These are phyloP conservation scores for Circinella minor DNA, from an alignment of 371 early-diverging fungal species.

Conservation along the genomic window DNA sequence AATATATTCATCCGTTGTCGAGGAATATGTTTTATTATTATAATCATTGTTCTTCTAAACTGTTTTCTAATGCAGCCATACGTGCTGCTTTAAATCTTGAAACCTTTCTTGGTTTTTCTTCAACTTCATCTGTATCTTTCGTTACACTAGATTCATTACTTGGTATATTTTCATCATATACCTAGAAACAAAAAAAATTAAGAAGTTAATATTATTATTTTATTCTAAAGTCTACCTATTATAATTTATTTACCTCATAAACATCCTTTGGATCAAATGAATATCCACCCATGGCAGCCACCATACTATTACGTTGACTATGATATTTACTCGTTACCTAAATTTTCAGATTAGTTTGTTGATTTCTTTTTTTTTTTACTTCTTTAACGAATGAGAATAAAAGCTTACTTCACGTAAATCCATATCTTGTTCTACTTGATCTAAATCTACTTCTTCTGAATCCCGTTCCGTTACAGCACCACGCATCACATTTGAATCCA, in stretches of 20 bases:
- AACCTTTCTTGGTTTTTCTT: constrained; percentile 40
- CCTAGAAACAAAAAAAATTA: constrained; percentile 19
- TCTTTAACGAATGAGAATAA: too few relatives aligned
- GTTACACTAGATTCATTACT: constrained; percentile 22
- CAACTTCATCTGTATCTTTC: constrained; percentile 21
- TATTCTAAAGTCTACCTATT: too few relatives aligned
- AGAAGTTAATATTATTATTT: background rate
- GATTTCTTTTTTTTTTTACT: background rate
- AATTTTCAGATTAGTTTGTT: background rate
- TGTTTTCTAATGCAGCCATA: constrained; percentile 23
- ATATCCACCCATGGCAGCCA: constrained; percentile 45
- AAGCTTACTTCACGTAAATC: constrained; percentile 52
- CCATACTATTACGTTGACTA: constrained; percentile 32
- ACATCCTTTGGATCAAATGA: constrained; percentile 47
- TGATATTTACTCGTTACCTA: constrained; percentile 35
- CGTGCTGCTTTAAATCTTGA: constrained; percentile 56
- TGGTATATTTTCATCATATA: constrained; percentile 52
- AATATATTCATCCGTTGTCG: too few relatives aligned
- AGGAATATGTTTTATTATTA: background rate
- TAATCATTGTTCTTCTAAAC: background rate
- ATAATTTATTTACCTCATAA: constrained; percentile 32
- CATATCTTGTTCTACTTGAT: constrained; percentile 64
- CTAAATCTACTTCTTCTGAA: constrained; percentile 52
- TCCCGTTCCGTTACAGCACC: constrained; percentile 62
- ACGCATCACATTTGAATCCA: constrained; percentile 58